Evolutionary conservation across 495 filamentous ascomycete genomes (phyloP), one percentile per base, ranked within the genome.

Genomic region (Trichodelitschia bisporula): DNA sequence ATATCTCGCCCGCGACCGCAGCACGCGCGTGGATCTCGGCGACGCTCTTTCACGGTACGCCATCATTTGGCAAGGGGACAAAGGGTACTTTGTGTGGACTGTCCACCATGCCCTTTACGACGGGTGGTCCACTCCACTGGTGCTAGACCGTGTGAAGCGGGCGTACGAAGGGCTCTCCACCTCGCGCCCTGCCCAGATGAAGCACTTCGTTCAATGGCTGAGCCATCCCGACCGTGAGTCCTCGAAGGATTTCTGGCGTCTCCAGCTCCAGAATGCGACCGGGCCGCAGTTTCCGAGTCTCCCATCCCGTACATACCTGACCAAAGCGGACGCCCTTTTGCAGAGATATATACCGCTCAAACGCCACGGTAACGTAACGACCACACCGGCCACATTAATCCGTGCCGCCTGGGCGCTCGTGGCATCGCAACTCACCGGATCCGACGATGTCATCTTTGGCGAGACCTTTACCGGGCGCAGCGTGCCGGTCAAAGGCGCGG

Each of bases 321-420:
- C 65, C 11, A 52, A 48, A 24, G 57, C 64, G 1, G 58, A 65
- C 35, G 58, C 51, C 4, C 42, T 63, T 18, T 37, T 64, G 6
- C 58, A 67, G 30, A 55, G 54, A 12, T 57, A 62, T 4, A 47
- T 72, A 10, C 32, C 54, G 0, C n/a, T 24, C 21, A 6, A 24
- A 24, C 21, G 21, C n/a, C 6, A 24, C 21, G 6, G n/a, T 15
- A 43, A 51, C 19, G n/a, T n/a, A n/a, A n/a, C n/a, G n/a, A 56
- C 58, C 29, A 74, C 67, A 0, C 40, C 64, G 28, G 59, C 69
- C 0, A 69, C 66, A 0, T 36, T 68, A 4, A 64, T 75, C 14
- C 62, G 69, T 2, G 66, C 55, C 10, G 65, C 66, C 8, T 75
- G 69, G 70, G 64, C 61, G 0, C 45, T 70, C 0, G 50, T 69